A percentile compares a stretch with the other conserved stretches of the same genome.
These are phyloP conservation scores for Dictyostelium discoideum DNA, from an alignment of 78 protist species.

Conservation along the genomic window DNA sequence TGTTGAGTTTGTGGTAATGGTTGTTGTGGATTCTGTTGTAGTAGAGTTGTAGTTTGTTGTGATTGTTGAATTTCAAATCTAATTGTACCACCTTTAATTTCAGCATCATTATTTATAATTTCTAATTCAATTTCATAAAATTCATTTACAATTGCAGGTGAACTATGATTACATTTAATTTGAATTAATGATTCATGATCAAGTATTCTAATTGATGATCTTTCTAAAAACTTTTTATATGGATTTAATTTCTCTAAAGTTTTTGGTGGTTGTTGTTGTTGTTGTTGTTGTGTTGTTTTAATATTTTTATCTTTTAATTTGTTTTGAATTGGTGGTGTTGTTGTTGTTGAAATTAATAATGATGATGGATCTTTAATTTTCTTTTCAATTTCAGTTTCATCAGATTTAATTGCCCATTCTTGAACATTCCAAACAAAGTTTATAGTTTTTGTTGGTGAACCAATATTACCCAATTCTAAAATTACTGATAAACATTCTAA, in stretches of 20 bases:
- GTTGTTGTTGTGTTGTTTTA: background rate
- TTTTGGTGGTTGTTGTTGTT: background rate
- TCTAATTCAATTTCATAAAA: slow-evolving; percentile 68
- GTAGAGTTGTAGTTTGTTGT: background rate
- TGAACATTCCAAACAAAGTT: slow-evolving; percentile 65
- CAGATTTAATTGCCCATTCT: slow-evolving; percentile 79
- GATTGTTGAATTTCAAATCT: slow-evolving; percentile 54
- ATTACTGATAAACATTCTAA: slow-evolving; percentile 64
- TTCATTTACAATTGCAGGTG: slow-evolving; percentile 73
- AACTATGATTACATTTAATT: slow-evolving; percentile 65
- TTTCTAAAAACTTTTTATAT: slow-evolving; percentile 73
- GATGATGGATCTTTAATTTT: background rate
- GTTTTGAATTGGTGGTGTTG: background rate
- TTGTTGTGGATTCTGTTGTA: background rate
- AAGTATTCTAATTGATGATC: slow-evolving; percentile 74
- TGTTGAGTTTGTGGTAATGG: background rate
- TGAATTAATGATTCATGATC: slow-evolving; percentile 77
- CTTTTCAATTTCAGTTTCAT: slow-evolving; percentile 37
- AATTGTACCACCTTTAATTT: slow-evolving; percentile 48
- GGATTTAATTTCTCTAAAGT: slow-evolving; percentile 40
- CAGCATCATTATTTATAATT: slow-evolving; percentile 60
- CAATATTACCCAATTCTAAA: slow-evolving; percentile 29
- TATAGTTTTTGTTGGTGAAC: background rate
- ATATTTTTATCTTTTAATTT: background rate
- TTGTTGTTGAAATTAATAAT: background rate